These are phyloP conservation scores for Rhodotorula sp. DNA, from an alignment of 1,284 basidiomycete genomes.

Conservation along the genomic window DNA sequence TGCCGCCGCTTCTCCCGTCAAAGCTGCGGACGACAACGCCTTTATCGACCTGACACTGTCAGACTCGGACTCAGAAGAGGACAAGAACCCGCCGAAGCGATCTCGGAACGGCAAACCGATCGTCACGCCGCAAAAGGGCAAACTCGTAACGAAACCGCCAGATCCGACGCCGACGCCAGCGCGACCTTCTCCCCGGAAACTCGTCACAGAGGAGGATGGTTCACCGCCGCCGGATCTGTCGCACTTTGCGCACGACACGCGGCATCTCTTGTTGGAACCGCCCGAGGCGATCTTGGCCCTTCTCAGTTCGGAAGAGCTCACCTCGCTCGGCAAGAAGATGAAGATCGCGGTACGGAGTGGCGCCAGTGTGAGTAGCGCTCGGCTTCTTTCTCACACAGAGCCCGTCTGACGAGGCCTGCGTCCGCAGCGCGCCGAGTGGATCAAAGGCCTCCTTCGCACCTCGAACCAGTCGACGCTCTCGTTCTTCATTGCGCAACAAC, in stretches of 20 bases:
- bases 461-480: slow-evolving; percentile 35
- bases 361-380: background rate
- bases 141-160: slow-evolving; percentile 1
- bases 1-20: background rate
- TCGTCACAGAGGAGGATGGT: background rate
- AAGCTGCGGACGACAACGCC: background rate
- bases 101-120: background rate
- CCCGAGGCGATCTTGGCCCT: slow-evolving; percentile 20
- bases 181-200: background rate
- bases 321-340: slow-evolving; percentile 32
- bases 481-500: slow-evolving; percentile 5
- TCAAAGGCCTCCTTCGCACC: slow-evolving; percentile 30
- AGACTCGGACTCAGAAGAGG: slow-evolving; percentile 46
- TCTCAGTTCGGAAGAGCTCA: slow-evolving; percentile 32
- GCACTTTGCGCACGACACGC: slow-evolving; percentile 14
- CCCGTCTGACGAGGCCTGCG: background rate
- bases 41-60: slow-evolving; percentile 57
- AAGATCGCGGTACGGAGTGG: slow-evolving; percentile 23
- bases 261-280: slow-evolving; percentile 12
- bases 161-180: background rate
- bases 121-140: background rate
- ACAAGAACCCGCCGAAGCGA: background rate
- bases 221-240: slow-evolving; percentile 6
- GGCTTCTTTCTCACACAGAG: too few species aligned
- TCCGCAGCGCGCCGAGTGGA: slow-evolving; percentile 32